These are phyloP conservation scores for Solanum aculeatissimum DNA, from an alignment of 305 asterid species.

Conservation along the genomic window DNA sequence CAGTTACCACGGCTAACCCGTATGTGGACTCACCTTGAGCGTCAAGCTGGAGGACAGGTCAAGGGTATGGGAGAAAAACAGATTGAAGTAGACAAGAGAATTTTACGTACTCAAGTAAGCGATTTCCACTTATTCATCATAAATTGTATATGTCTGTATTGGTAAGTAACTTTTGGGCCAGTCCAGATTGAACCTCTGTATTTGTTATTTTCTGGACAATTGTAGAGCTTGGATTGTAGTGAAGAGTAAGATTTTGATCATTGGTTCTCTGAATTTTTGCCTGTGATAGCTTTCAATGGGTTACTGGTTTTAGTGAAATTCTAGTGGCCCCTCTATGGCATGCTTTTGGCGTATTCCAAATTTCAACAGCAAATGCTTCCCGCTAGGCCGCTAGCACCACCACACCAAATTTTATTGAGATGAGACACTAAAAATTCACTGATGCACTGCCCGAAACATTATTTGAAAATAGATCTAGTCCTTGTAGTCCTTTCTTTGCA, in stretches of 20 bases:
- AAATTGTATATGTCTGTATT: background rate
- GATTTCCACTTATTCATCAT: background rate
- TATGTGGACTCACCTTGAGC: slow-evolving; percentile 98
- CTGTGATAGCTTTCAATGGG: background rate
- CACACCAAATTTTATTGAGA: background rate
- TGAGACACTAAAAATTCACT: background rate
- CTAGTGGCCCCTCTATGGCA: background rate
- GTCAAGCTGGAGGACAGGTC: slow-evolving; percentile 98
- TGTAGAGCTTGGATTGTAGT: background rate
- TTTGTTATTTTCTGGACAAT: background rate
- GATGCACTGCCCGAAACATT: background rate
- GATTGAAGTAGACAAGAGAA: slow-evolving; percentile 95
- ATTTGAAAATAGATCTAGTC: background rate
- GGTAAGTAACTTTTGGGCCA: background rate
- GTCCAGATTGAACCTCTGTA: background rate
- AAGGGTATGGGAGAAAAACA: slow-evolving; percentile 99
- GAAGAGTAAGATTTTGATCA: background rate
- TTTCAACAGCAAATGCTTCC: background rate
- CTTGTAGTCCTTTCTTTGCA: background rate
- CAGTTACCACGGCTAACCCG: slow-evolving; percentile 81
- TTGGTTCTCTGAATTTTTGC: background rate
- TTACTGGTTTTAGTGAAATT: background rate
- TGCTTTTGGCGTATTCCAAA: background rate
- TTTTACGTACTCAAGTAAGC: slow-evolving; percentile 85
- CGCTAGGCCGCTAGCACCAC: background rate